phyloP scores from a whole-genome alignment of 441 rosid species.

The Arabidopsis hybrid region DNA sequence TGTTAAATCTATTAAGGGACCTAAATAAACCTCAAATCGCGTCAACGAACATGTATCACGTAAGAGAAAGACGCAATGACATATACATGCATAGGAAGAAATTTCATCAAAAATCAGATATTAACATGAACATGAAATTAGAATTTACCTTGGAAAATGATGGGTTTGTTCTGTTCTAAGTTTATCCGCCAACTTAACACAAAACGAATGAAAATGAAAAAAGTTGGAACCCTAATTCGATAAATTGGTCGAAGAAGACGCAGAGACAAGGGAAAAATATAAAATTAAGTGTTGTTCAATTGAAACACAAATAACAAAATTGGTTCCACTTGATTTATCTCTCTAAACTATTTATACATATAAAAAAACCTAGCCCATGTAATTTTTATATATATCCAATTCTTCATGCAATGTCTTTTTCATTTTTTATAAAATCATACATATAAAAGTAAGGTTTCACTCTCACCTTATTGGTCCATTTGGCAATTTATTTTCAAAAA shows the following conservation, averaged over 20 bases:
- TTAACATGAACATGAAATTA: not conserved
- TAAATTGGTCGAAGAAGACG: not conserved
- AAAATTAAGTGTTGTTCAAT: not conserved
- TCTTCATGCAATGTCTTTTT: not conserved
- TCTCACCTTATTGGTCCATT: too few species aligned
- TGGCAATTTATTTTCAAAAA: too few species aligned
- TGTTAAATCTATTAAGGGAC: not conserved
- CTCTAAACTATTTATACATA: not conserved
- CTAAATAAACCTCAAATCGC: not conserved
- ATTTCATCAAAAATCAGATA: not conserved
- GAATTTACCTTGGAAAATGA: not conserved
- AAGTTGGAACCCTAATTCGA: conserved; percentile 6
- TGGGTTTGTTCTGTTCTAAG: not conserved
- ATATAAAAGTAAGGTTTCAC: too few species aligned
- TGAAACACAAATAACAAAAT: not conserved
- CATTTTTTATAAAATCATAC: too few species aligned
- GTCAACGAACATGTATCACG: not conserved
- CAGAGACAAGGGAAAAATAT: not conserved
- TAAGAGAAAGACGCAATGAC: not conserved
- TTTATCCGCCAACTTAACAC: not conserved
- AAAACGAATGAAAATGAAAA: not conserved
- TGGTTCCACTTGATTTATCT: not conserved
- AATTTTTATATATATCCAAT: not conserved
- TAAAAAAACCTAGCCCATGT: conserved; percentile 3
- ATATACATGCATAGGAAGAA: not conserved